Base-by-base conservation (phyloP, 2,329 filamentous ascomycete genomes). In the Neobulgaria alba region DNA sequence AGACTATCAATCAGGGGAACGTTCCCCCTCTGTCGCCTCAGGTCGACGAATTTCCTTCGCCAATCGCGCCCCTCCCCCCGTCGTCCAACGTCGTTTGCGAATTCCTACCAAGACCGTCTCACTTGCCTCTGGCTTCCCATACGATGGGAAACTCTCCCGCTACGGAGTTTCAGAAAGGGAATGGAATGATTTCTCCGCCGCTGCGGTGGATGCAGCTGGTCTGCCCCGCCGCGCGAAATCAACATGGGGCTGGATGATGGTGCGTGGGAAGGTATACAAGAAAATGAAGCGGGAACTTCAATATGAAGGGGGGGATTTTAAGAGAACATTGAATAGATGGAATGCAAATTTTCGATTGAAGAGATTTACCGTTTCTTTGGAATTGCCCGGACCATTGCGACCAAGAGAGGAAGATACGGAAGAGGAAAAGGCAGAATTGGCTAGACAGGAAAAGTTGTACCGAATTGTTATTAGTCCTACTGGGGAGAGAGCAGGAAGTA, bases 1-100 rank as follows among this genome's bases (percentile, higher is more conserved):
- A 7, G 23, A 26, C 7, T 26, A 26, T 26, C 23, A 26, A 12
- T 12, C 23, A 26, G 23, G 23, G 36, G 39, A 48, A 15, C 47
- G 49, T 16, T 52, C 50, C 3, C 43, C 43, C 29, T 50, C 47
- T 8, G 44, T 47, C 9, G 46, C 43, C 29, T 50, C 47, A n/a
- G 43, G 39, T n/a, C 46, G 52, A 8, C 42, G 51, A 16, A 52
- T 55, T 29, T 55, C 52, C 9, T 55, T 55, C 40, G 52, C 48
- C 3, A 45, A 49, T 5, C 39, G 43, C 9, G 41, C 44, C 17
- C 45, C 45, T 10, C 51, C 52, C 3, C 39, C 43, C 2, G 33
- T 45, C 2, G 39, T 40, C 1, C 45, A 43, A n/a, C 46, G 43
- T 35, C 51, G 51, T 7, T 38, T 53, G n/a, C 45, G 48, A 34